Base-by-base conservation (phyloP, 2,329 filamentous ascomycete species). In the Monilinia laxa region DNA sequence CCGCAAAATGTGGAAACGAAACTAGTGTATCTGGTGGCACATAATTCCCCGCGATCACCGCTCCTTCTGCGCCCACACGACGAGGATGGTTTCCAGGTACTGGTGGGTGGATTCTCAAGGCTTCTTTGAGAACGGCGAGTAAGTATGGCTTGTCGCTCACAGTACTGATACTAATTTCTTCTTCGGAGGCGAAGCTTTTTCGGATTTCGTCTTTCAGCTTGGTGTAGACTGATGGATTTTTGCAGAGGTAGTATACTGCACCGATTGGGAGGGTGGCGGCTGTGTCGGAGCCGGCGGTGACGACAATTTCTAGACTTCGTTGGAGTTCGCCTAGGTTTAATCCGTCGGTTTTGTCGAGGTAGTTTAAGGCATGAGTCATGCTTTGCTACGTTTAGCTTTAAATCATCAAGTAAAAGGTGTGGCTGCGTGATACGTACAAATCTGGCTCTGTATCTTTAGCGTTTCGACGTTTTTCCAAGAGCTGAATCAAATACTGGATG, bases 391-490 rank as follows among this genome's bases (percentile, higher is more conserved):
- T 55, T 45, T 55, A 55, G 53, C 35, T 55, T 14, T 38, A 23
- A 0, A 18, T 31, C 6, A 31, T 9, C 18, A 7, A 4, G 3
- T n/a, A n/a, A 14, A 16, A 25, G 28, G 16, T 16, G 9, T 20
- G 20, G 20, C 20, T 35, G 20, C 14, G 20, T 38, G 31, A 38
- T n/a, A 12, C 53, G 10, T 55, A 55, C 53, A 55, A 38, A 55
- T 55, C 53, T 23, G 53, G 53, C 5, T 55, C 53, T 38, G 53
- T 55, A 38, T 55, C 53, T 55, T 55, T 11, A 23, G 53, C 31
- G 12, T 38, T 38, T 55, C 53, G 18, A 12, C 53, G 31, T 55
- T 55, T 55, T 4, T 38, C 53, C 20, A 55, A 35, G 12, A 55
- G 53, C 53, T 38, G 9, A 10, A 38, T 55, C 12, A 55, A n/a